Percentiles rank a stretch among this genome's conserved stretches.
These are phyloP conservation scores for Berberis thunbergii DNA, from an alignment of 164 flowering plant species.

Conservation along the genomic window DNA sequence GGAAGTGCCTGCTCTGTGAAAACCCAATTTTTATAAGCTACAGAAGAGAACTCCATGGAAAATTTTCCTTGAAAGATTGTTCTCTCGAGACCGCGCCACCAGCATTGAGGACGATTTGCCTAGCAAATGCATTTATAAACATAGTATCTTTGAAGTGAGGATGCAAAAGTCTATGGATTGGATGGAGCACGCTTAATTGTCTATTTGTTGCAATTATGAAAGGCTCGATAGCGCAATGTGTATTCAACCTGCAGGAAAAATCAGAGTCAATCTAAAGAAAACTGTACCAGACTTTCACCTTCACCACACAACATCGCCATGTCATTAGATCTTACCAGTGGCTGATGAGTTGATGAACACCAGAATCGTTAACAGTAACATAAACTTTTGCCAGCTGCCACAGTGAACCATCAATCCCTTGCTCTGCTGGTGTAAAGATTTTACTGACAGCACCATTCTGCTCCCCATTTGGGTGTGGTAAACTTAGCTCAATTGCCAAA, in stretches of 20 bases:
- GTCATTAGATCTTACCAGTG: slow-evolving; percentile 51
- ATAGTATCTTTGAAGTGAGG: slow-evolving; percentile 93
- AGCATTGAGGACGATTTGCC: slow-evolving; percentile 76
- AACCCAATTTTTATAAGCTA: slow-evolving; percentile 56
- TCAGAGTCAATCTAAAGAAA: neutral
- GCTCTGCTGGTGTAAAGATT: slow-evolving; percentile 59
- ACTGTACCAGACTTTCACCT: neutral
- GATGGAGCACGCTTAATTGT: slow-evolving; percentile 77
- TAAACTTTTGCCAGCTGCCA: slow-evolving; percentile 98
- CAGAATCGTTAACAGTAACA: slow-evolving; percentile 81
- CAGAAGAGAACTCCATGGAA: slow-evolving; percentile 73
- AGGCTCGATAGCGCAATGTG: slow-evolving; percentile 86
- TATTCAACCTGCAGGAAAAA: slow-evolving; percentile 57
- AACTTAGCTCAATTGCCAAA: slow-evolving; percentile 78
- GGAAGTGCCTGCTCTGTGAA: slow-evolving; percentile 81
- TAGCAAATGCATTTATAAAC: slow-evolving; percentile 79
- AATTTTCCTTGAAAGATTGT: slow-evolving; percentile 76
- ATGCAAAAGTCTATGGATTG: slow-evolving; percentile 69
- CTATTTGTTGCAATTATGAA: slow-evolving; percentile 77
- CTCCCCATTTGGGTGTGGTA: slow-evolving; percentile 74
- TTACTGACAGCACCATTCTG: slow-evolving; percentile 47
- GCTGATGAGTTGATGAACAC: slow-evolving; percentile 83
- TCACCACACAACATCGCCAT: neutral
- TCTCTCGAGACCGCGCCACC: slow-evolving; percentile 52
- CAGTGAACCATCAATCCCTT: slow-evolving; percentile 47